These are phyloP conservation scores for Phytophthora fragariaefolia DNA, from an alignment of 352 stramenopile species.

Conservation along the genomic window DNA sequence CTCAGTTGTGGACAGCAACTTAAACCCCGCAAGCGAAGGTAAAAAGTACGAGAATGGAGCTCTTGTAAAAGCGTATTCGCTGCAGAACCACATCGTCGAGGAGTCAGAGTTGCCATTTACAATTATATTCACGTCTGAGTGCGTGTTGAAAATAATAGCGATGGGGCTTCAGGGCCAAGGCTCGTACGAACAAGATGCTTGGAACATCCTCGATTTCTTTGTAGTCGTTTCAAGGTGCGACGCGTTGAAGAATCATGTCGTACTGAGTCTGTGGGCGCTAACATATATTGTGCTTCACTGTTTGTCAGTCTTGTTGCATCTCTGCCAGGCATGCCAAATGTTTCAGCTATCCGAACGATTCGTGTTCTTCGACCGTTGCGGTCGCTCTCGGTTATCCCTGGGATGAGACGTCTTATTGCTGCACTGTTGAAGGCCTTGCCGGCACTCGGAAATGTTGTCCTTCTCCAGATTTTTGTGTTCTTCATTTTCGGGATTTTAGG, in stretches of 20 bases:
- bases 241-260: neutral
- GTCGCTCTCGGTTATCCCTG: conserved; percentile 88
- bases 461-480: conserved; percentile 92
- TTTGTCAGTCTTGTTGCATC: conserved; percentile 54
- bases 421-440: conserved; percentile 87
- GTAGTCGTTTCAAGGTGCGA: conserved; percentile 87
- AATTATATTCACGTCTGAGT: conserved; percentile 88
- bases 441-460: conserved; percentile 88
- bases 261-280: neutral
- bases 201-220: conserved; percentile 94
- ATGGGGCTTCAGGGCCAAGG: conserved; percentile 77
- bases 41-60: conserved; percentile 42
- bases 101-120: conserved; percentile 88
- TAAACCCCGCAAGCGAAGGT: conserved; percentile 69
- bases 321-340: conserved; percentile 74
- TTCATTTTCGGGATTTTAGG: conserved; percentile 92
- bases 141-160: conserved; percentile 91
- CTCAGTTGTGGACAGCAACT: conserved; percentile 61
- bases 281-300: neutral
- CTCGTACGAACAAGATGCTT: conserved; percentile 85
- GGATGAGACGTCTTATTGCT: conserved; percentile 80
- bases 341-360: conserved; percentile 87
- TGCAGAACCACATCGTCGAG: conserved; percentile 67
- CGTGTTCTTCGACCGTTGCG: conserved; percentile 89
- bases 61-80: conserved; percentile 52